Evolutionary conservation across 192 early-diverging fungal genomes (phyloP).

Genomic region (Podila minutissima): DNA sequence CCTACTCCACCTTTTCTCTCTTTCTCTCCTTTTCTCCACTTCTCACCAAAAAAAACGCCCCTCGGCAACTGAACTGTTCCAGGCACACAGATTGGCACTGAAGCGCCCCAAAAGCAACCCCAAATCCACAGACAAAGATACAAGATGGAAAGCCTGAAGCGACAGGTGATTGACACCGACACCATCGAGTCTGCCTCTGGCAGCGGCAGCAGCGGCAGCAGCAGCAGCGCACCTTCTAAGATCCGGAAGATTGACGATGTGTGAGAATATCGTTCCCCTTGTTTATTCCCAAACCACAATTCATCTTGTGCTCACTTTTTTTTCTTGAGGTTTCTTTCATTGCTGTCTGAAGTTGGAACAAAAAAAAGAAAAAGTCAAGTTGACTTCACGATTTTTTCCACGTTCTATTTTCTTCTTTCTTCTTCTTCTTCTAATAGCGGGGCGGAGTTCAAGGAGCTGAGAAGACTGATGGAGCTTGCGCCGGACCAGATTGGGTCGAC

Average conservation of each 20-base stretch:
- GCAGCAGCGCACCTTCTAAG: constrained; percentile 16
- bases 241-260: constrained; percentile 20
- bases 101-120: constrained; percentile 17
- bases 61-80: constrained; percentile 5
- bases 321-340: constrained; percentile 11
- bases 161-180: constrained; percentile 14
- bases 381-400: constrained; percentile 7
- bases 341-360: constrained; percentile 14
- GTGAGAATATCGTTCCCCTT: constrained; percentile 21
- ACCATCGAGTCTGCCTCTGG: constrained; percentile 12
- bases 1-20: constrained; percentile 7
- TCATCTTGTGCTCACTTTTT: constrained; percentile 13
- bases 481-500: constrained; percentile 25
- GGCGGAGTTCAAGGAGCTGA: constrained; percentile 24
- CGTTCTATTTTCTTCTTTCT: not conserved
- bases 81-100: constrained; percentile 16
- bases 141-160: constrained; percentile 24
- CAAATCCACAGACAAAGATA: constrained; percentile 18
- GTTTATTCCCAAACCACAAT: constrained; percentile 22
- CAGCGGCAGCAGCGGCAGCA: constrained; percentile 11
- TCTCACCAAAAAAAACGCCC: constrained; percentile 15
- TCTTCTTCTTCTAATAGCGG: constrained; percentile 16
- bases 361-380: constrained; percentile 7
- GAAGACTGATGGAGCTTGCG: constrained; percentile 22
- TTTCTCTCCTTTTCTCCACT: constrained; percentile 6